These are phyloP conservation scores for Termitomyces sp. DNA, from an alignment of 768 basidiomycete species.

Conservation along the genomic window DNA sequence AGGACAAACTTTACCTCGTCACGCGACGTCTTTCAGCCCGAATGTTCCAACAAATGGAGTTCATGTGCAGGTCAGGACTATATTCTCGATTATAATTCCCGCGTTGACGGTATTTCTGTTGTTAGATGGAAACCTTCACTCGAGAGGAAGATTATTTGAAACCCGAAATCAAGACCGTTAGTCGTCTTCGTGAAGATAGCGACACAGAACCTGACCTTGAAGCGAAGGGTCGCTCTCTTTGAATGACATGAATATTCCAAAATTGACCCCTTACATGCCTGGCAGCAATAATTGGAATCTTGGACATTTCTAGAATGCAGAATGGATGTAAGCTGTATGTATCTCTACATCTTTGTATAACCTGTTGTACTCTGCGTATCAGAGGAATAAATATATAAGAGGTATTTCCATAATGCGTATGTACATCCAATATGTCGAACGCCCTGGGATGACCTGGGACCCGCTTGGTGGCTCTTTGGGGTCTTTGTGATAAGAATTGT, in stretches of 20 bases:
- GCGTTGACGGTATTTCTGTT: neutral
- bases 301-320: neutral
- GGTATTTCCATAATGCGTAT: neutral
- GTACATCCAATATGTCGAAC: neutral
- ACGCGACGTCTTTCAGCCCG: constrained; percentile 17
- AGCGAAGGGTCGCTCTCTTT: constrained; percentile 10
- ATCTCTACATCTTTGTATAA: neutral
- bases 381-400: neutral
- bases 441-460: neutral
- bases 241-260: neutral
- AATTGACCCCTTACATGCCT: neutral
- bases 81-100: neutral
- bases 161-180: neutral
- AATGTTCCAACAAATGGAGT: constrained; percentile 25
- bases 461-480: neutral
- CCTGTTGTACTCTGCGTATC: neutral
- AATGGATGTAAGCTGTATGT: neutral
- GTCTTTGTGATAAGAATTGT: neutral
- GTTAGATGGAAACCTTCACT: constrained; percentile 46
- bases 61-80: constrained; percentile 35
- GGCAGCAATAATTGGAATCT: neutral
- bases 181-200: constrained; percentile 5
- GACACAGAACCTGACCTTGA: constrained; percentile 15
- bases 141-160: constrained; percentile 20
- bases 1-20: constrained; percentile 10